Conservation (phyloP, 1,284 basidiomycete species). For the Ceratobasidium sp. region DNA sequence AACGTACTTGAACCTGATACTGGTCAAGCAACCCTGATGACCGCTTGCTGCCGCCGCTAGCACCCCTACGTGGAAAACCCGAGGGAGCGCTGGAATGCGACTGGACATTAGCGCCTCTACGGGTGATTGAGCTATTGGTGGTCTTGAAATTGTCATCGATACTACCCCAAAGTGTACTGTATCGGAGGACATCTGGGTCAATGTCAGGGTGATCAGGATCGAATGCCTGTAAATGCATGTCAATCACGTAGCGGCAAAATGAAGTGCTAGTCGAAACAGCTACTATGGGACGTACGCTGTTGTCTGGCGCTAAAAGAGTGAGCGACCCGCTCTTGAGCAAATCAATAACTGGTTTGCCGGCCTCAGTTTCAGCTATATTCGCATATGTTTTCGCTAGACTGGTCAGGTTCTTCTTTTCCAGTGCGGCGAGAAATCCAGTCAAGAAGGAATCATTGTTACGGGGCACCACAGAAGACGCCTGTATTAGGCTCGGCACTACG, state of each 20-base stretch:
- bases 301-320: slow-evolving; percentile 6
- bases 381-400: not conserved
- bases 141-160: not conserved
- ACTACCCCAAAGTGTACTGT: not conserved
- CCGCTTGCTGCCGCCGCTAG: not conserved
- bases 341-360: not conserved
- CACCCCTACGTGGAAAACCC: not conserved
- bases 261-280: not conserved
- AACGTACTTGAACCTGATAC: not conserved
- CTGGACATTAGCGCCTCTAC: not conserved
- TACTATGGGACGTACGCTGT: not conserved
- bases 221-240: not conserved
- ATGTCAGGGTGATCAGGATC: not conserved
- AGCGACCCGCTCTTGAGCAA: not conserved
- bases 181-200: not conserved
- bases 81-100: not conserved
- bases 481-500: not conserved
- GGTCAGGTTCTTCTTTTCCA: not conserved
- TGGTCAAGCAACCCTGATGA: not conserved
- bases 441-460: not conserved
- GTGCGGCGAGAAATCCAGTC: not conserved
- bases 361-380: not conserved
- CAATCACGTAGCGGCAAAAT: not conserved
- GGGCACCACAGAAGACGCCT: not conserved
- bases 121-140: not conserved